Percentiles rank a stretch among this genome's conserved stretches.
phyloP scores from a whole-genome alignment of 2,329 filamentous ascomycete species.

The Emergomyces pasteurianus region DNA sequence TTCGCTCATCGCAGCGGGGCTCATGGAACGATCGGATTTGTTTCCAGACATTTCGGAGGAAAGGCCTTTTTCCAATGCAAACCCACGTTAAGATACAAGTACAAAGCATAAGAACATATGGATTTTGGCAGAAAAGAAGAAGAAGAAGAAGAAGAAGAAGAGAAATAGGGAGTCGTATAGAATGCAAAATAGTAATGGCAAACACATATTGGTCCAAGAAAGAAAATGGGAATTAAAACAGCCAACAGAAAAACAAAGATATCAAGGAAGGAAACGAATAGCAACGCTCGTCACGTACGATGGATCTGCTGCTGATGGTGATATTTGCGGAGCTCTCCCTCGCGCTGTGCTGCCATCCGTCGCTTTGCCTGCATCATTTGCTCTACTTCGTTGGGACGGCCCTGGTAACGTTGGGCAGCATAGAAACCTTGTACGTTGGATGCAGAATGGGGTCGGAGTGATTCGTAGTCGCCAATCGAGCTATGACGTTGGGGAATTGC shows the following conservation, averaged over 20 bases:
- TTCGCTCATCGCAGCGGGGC: constrained; percentile 79
- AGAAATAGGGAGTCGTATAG: constrained; percentile 23
- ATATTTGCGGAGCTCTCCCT: constrained; percentile 98
- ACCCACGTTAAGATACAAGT: constrained; percentile 30
- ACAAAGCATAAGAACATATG: constrained; percentile 20
- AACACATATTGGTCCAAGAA: constrained; percentile 6
- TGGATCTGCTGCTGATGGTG: constrained; percentile 99
- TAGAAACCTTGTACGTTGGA: constrained; percentile 89
- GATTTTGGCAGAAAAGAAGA: constrained; percentile 11
- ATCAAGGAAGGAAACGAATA: constrained; percentile 13
- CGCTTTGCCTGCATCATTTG: constrained; percentile 99
- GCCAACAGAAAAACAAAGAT: constrained; percentile 18
- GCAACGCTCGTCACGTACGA: constrained; percentile 49
- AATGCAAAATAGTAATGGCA: constrained; percentile 7
- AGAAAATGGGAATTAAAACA: constrained; percentile 16
- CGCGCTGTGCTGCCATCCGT: constrained; percentile 96
- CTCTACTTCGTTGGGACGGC: constrained; percentile 81
- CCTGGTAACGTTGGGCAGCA: constrained; percentile 82
- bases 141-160: constrained; percentile 9
- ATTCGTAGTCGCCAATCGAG: constrained; percentile 74
- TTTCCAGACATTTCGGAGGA: constrained; percentile 56
- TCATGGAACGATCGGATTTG: constrained; percentile 80
- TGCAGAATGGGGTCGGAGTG: constrained; percentile 58
- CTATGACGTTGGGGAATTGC: constrained; percentile 56
- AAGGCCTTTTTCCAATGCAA: constrained; percentile 41